Evolutionary conservation across 2,329 filamentous ascomycete species (phyloP), one percentile per base, ranked within the genome.

Genomic region (Epichloe gansuensis): DNA sequence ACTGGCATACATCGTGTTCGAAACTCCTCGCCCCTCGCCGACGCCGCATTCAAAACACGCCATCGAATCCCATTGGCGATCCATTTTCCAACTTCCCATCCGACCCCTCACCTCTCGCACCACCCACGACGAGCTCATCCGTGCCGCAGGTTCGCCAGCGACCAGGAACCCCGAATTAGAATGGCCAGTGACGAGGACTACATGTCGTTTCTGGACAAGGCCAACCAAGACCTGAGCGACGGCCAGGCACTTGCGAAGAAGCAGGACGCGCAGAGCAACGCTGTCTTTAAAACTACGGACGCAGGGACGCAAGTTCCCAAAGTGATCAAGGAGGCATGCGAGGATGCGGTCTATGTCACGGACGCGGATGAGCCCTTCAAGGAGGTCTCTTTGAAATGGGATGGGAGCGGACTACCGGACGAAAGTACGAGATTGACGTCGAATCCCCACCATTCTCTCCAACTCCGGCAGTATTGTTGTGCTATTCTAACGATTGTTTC

Each of bases 311-410:
- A 75, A 55, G 76, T 90, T 51, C 88, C 90, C 6, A 68, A 72
- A 48, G 68, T 70, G 3, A 74, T 91, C 51, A 67, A 70, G 52
- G 66, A 70, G 42, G 74, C 71, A 7, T 70, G 69, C 51, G 72
- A 75, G 48, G 70, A 76, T 49, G 77, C 75, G 44, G 83, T 85
- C 63, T 95, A 93, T 67, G 68, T 80, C 15, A 93, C 85, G 56
- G 91, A 95, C 54, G 82, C 88, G 34, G 90, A 95, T 65, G 88
- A 94, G 73, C 83, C 85, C 4, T 95, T 95, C 67, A 82, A 86
- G 65, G 81, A 82, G 3, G 87, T 95, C 5, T 81, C 78, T 51
- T 66, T 95, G 59, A 75, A 74, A 58, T 88, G 78, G 70, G 67
- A 73, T 21, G 74, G 72, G 25, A 71, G 70, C 48, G 72, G 73